Base-by-base conservation (phyloP, 768 basidiomycete species). In the Psilocybe azurescens region DNA sequence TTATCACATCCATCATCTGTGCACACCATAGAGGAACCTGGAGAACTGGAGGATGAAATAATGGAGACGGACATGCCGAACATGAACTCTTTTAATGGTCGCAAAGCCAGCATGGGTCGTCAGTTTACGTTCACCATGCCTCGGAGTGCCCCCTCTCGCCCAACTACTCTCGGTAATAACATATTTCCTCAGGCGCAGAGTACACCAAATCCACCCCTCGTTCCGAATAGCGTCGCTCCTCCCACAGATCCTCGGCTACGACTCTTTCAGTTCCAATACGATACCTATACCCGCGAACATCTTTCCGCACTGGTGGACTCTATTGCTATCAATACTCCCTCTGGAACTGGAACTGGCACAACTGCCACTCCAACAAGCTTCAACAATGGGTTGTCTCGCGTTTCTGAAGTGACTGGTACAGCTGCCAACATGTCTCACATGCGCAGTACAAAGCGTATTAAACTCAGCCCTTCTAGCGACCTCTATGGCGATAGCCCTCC, bases 201-300 rank as follows among this genome's bases (percentile, higher is more conserved):
- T 67, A 90, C 88, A 0, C 89, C 89, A 28, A 76, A 76, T 61
- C 76, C 77, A 28, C 61, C 71, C 53, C 52, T 56, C 30, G 66
- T 67, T 49, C 61, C 74, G 41, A 68, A 72, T 32, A 65, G 67
- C 33, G 63, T 68, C 29, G 73, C 79, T 29, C 79, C 80, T 33
- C 47, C 76, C 29, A 90, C 88, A 29, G 92, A 94, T 70, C 88
- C 92, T 2, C 88, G 89, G 30, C 84, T 95, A 10, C 88, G 90
- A 11, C 82, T 98, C 39, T 98, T 99, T 77, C 91, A 95, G 70
- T 92, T 95, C 55, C 89, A 94, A 65, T 99, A 98, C 70, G 97
- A 99, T 74, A 98, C 97, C 0, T 96, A 93, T 71, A 99, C 97
- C 1, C 87, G 95, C 48, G 93, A 97, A 20, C 94, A 97, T 71